Conservation (phyloP, 305 asterid species). For the Plantago lanceolata region DNA sequence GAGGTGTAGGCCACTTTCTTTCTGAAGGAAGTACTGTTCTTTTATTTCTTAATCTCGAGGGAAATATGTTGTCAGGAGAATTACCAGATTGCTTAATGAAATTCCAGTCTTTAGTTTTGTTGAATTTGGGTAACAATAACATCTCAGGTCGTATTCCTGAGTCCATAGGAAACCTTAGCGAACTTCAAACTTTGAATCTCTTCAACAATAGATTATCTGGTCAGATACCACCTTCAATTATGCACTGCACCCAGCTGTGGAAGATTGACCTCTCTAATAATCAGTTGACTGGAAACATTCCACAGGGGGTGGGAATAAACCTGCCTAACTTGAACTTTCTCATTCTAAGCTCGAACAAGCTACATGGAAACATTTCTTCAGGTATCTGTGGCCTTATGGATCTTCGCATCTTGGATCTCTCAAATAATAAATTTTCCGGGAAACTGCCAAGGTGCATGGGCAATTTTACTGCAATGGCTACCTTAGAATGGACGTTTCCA, state of each 20-base stretch:
- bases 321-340: not conserved
- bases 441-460: not conserved
- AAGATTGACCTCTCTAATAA: slow-evolving; percentile 4
- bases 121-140: slow-evolving; percentile 24
- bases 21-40: slow-evolving; percentile 1
- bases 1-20: slow-evolving; percentile 15
- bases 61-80: slow-evolving; percentile 26
- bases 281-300: not conserved
- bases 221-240: not conserved
- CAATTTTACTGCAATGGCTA: slow-evolving; percentile 3
- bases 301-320: not conserved
- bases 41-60: slow-evolving; percentile 22
- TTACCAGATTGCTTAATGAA: slow-evolving; percentile 4
- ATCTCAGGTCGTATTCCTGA: slow-evolving; percentile 24
- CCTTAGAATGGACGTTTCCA: not conserved
- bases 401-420: slow-evolving; percentile 2
- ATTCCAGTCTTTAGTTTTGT: not conserved
- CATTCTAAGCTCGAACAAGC: slow-evolving; percentile 10
- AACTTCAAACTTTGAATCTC: slow-evolving; percentile 13
- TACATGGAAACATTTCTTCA: not conserved
- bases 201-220: slow-evolving; percentile 9
- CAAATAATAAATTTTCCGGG: slow-evolving; percentile 2
- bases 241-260: not conserved
- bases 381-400: not conserved
- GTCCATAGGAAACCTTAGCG: slow-evolving; percentile 14